A percentile compares a stretch with the other conserved stretches of the same genome.
Conservation (phyloP, 2,329 filamentous ascomycete species). For the Colletotrichum sidae region DNA sequence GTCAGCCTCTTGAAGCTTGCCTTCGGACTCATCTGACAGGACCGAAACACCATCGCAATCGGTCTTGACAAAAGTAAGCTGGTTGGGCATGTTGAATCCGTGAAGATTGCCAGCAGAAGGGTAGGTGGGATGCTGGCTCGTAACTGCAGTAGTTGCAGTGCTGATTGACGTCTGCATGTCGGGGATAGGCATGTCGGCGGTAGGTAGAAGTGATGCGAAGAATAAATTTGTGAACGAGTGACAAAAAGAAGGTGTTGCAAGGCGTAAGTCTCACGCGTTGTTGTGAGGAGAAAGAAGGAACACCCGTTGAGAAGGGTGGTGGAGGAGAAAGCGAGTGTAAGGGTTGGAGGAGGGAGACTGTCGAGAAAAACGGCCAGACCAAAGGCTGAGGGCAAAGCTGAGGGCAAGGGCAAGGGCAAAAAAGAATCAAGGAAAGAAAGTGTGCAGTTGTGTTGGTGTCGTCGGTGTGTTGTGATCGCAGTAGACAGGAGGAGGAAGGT, state of each 20-base stretch:
- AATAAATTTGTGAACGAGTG: constrained; percentile 7
- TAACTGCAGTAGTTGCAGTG: constrained; percentile 19
- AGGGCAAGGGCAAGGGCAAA: too few species aligned
- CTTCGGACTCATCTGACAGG: background rate
- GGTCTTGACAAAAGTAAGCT: background rate
- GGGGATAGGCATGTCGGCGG: constrained; percentile 13
- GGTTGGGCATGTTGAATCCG: constrained; percentile 18
- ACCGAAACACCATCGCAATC: constrained; percentile 3
- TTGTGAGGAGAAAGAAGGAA: background rate
- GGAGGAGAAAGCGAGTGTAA: background rate
- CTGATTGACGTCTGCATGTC: constrained; percentile 23
- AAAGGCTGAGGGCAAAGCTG: too few species aligned
- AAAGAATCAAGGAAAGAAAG: background rate
- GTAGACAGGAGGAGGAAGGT: background rate
- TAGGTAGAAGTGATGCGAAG: constrained; percentile 1
- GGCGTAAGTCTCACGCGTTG: background rate
- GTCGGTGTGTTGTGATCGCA: background rate
- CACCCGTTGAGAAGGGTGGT: background rate
- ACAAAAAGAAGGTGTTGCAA: background rate
- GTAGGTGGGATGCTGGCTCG: constrained; percentile 5
- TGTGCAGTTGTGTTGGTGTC: background rate
- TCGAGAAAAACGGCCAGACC: too few species aligned
- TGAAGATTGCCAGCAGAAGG: constrained; percentile 22
- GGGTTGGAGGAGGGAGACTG: too few species aligned
- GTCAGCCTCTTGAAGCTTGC: too few species aligned